Evolutionary conservation across 1,139 yeast genomes (phyloP), one percentile per base, ranked within the genome.

Genomic region (Blastobotrys aristatus): DNA sequence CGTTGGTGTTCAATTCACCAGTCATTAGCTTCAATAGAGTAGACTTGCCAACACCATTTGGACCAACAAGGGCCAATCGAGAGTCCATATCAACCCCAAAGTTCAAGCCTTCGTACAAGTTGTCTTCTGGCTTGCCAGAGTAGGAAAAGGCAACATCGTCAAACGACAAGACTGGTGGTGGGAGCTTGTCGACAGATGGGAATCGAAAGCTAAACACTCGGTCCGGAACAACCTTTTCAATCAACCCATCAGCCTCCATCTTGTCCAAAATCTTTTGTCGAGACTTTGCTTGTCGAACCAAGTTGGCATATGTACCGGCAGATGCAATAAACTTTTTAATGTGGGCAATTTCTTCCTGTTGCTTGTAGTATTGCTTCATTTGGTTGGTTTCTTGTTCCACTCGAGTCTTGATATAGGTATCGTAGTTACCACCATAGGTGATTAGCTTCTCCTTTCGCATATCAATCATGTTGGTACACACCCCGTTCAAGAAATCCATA

Each of bases 51-150:
- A 92, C 90, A 85, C 99, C 99, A 71, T 92, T 92, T 66, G 98
- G 97, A 39, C 99, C 99, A 53, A 92, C 98, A 51, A 92, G 78
- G 41, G 98, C 98, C 63, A 90, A 83, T 75, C 99, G 84, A 36
- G 97, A 89, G 72, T 92, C 99, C 97, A 92, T 90, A 77, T 94
- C 98, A 55, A 92, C 92, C 84, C 98, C 98, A 62, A 92, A 92
- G 67, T 89, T 94, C 67, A 92, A 79, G 67, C 86, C 72, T 67
- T 86, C 89, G 72, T 92, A 92, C 63, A 92, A 77, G 71, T 90
- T 85, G 69, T 92, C 85, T 71, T 87, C 96, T 47, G 77, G 70
- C 20, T 85, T 83, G 60, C 95, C 97, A 60, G 85, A 83, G 72
- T 92, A 92, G 20, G 97, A 76, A 72, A 92, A 94, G 26, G 95